phyloP scores from a whole-genome alignment of 2,329 filamentous ascomycete species.

The Ceratocystis albifundus region DNA sequence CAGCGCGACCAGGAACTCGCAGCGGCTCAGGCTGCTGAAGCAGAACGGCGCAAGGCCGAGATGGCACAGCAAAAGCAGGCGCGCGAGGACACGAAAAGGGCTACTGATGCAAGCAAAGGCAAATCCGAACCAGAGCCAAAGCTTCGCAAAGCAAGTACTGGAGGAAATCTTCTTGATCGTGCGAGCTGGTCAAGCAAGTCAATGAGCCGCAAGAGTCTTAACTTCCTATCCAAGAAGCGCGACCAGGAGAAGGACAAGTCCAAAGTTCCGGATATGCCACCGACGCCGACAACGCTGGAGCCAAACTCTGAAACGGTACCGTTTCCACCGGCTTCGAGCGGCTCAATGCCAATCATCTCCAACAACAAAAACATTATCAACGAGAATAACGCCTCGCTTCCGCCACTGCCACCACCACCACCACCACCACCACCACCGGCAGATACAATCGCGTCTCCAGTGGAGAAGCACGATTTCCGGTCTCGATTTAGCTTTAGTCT shows the following conservation, averaged over 20 bases:
- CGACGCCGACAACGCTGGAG: slow-evolving; percentile 9
- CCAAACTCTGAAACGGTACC: not conserved
- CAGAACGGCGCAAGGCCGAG: slow-evolving; percentile 50
- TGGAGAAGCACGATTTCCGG: slow-evolving; percentile 31
- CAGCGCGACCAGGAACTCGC: slow-evolving; percentile 42
- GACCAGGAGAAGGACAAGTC: slow-evolving; percentile 17
- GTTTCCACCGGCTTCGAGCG: not conserved
- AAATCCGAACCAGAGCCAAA: slow-evolving; percentile 33
- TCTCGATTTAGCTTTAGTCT: slow-evolving; percentile 50
- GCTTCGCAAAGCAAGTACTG: slow-evolving; percentile 29
- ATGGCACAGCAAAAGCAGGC: slow-evolving; percentile 36
- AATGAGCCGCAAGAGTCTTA: slow-evolving; percentile 63
- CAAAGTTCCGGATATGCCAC: not conserved
- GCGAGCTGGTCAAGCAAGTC: slow-evolving; percentile 65
- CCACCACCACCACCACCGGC: not conserved
- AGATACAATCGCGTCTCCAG: slow-evolving; percentile 23
- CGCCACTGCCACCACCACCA: not conserved
- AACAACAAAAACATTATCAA: not conserved
- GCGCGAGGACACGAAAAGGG: slow-evolving; percentile 50
- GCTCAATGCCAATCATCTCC: not conserved
- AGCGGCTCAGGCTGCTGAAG: slow-evolving; percentile 41
- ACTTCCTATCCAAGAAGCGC: slow-evolving; percentile 49
- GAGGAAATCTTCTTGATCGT: slow-evolving; percentile 45
- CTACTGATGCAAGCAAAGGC: slow-evolving; percentile 54
- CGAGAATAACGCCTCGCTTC: not conserved